phyloP scores from a whole-genome alignment of 345 rosid genomes.

The Eucalyptus leucophloia region DNA sequence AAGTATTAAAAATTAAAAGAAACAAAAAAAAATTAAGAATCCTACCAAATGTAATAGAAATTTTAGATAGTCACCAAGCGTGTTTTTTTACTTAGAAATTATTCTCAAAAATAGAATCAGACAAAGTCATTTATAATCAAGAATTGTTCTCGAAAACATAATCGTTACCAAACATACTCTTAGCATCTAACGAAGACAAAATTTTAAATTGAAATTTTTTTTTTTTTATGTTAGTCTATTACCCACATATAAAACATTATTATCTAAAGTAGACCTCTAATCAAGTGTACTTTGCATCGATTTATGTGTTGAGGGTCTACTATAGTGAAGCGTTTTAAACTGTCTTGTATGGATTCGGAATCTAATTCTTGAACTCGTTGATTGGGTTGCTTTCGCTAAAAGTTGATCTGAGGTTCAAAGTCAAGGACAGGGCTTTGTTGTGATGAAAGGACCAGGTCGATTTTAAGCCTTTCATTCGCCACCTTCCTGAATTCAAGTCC shows the following conservation, averaged over 20 bases:
- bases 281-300: neutral
- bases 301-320: conserved; percentile 45
- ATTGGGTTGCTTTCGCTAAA: conserved; percentile 72
- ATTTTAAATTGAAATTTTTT: too few relatives aligned
- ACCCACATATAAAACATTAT: too few relatives aligned
- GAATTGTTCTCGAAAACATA: fast-evolving
- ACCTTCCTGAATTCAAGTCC: conserved; percentile 73
- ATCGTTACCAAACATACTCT: too few relatives aligned
- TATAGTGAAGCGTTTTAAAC: conserved; percentile 52
- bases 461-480: conserved; percentile 68
- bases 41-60: too few relatives aligned
- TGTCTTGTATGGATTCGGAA: conserved; percentile 63
- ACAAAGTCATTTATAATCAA: too few relatives aligned
- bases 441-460: conserved; percentile 43
- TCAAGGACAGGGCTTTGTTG: conserved; percentile 34
- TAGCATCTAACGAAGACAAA: too few relatives aligned
- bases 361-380: conserved; percentile 64
- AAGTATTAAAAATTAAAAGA: too few relatives aligned
- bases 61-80: too few relatives aligned
- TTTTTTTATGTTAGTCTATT: too few relatives aligned
- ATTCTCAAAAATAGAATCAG: fast-evolving
- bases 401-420: conserved; percentile 72
- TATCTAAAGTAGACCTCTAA: too few relatives aligned
- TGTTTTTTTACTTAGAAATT: too few relatives aligned
- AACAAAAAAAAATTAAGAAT: too few relatives aligned